Evolutionary conservation across 192 early-diverging fungal genomes (phyloP).

Genomic region (Umbelopsis sp.): DNA sequence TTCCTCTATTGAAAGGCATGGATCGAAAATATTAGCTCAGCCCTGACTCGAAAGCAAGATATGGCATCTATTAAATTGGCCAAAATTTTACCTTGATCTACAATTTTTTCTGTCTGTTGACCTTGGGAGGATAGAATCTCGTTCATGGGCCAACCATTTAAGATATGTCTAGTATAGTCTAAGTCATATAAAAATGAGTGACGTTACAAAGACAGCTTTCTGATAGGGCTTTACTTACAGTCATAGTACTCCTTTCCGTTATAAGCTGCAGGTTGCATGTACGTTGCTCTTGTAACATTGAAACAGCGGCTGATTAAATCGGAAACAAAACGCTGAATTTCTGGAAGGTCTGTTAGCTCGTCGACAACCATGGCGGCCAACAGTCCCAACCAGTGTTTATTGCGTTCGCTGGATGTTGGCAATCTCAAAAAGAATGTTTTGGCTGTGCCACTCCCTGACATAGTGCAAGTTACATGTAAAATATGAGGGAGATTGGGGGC

Average conservation of each 20-base stretch:
- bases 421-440: not conserved
- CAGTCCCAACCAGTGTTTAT: conserved; percentile 3
- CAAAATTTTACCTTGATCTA: not conserved
- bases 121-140: not conserved
- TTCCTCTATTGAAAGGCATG: not conserved
- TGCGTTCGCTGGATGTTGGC: not conserved
- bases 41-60: not conserved
- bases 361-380: not conserved
- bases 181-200: not conserved
- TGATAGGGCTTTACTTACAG: not conserved
- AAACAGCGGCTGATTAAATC: not conserved
- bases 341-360: not conserved
- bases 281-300: not conserved
- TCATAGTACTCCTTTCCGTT: conserved; percentile 17
- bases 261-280: conserved; percentile 7
- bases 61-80: no score
- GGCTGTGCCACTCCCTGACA: not conserved
- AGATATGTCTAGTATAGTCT: conserved; percentile 8
- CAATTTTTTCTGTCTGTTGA: conserved; percentile 5
- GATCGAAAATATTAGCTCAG: not conserved
- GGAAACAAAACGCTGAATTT: not conserved
- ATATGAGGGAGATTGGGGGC: not conserved
- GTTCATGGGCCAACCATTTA: conserved; percentile 6
- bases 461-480: not conserved
- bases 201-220: no score